phyloP scores from a whole-genome alignment of 2,329 filamentous ascomycete species.

The Pseudogymnoascus sp. region DNA sequence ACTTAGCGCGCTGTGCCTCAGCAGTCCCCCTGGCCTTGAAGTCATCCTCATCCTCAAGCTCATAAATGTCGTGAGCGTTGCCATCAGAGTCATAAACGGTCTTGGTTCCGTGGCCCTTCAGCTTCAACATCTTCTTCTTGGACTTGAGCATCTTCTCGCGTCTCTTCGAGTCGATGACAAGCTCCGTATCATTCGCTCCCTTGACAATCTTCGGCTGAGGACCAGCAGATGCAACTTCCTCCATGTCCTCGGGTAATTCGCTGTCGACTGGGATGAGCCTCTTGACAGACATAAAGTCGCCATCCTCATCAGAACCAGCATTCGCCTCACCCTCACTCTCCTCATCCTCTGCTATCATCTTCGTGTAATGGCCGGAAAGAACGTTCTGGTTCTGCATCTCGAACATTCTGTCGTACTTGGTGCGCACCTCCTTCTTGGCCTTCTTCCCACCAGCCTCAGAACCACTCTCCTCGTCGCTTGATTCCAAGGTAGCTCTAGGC shows the following conservation, averaged over 20 bases:
- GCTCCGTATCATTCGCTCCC: slow-evolving; percentile 59
- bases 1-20: slow-evolving; percentile 66
- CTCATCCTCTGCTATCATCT: slow-evolving; percentile 62
- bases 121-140: slow-evolving; percentile 89
- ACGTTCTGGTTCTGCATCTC: slow-evolving; percentile 94
- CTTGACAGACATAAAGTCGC: slow-evolving; percentile 85
- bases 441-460: slow-evolving; percentile 45
- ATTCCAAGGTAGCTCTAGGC: slow-evolving; percentile 57
- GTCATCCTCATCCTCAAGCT: slow-evolving; percentile 75
- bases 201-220: slow-evolving; percentile 52
- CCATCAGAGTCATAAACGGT: slow-evolving; percentile 91
- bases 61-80: slow-evolving; percentile 74
- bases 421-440: slow-evolving; percentile 65
- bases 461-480: slow-evolving; percentile 47
- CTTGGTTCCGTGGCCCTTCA: slow-evolving; percentile 78
- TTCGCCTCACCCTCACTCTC: slow-evolving; percentile 35
- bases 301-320: slow-evolving; percentile 54
- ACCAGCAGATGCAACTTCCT: slow-evolving; percentile 34
- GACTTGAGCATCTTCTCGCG: slow-evolving; percentile 91
- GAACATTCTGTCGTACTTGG: slow-evolving; percentile 98
- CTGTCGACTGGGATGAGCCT: slow-evolving; percentile 70
- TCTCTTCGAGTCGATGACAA: slow-evolving; percentile 88
- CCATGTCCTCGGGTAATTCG: slow-evolving; percentile 33
- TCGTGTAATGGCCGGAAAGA: slow-evolving; percentile 85
- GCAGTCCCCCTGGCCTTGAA: slow-evolving; percentile 70